These are phyloP conservation scores for Nepenthes mirabilis DNA, from an alignment of 148 eudicot species.

Conservation along the genomic window DNA sequence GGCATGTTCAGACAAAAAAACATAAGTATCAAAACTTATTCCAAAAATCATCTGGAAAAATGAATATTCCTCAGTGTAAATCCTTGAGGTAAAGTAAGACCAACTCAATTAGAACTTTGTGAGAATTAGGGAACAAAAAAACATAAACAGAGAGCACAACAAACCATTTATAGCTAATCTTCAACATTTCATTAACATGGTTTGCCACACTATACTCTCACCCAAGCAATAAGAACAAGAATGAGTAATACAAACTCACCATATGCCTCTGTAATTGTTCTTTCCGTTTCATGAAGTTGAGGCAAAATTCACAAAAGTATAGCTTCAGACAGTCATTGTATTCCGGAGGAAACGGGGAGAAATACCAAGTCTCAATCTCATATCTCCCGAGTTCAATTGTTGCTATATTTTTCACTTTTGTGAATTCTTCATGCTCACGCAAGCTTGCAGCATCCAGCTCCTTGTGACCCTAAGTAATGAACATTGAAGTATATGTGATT, in stretches of 20 bases:
- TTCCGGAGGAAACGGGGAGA: constrained; percentile 98
- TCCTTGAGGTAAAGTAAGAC: no score
- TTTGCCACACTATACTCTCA: no score
- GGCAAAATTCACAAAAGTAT: constrained; percentile 95
- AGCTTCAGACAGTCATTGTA: constrained; percentile 90
- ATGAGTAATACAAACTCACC: constrained; percentile 37
- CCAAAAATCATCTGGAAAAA: no score
- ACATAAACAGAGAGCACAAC: no score
- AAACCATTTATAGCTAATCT: no score
- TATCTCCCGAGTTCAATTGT: constrained; percentile 92
- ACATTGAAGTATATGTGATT: background rate
- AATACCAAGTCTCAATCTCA: constrained; percentile 99
- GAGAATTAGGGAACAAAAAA: no score
- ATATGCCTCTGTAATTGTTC: constrained; percentile 94
- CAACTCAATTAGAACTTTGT: no score
- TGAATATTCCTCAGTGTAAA: no score
- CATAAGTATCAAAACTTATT: no score
- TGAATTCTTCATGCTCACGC: constrained; percentile 98
- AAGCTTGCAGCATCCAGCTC: constrained; percentile 99
- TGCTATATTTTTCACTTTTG: constrained; percentile 94
- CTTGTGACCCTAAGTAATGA: constrained; percentile 63
- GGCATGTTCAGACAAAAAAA: no score
- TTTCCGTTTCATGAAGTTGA: constrained; percentile 92
- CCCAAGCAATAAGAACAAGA: no score
- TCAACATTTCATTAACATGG: no score